These are phyloP conservation scores for Scutellaria baicalensis DNA, from an alignment of 257 asterid species.

Conservation along the genomic window DNA sequence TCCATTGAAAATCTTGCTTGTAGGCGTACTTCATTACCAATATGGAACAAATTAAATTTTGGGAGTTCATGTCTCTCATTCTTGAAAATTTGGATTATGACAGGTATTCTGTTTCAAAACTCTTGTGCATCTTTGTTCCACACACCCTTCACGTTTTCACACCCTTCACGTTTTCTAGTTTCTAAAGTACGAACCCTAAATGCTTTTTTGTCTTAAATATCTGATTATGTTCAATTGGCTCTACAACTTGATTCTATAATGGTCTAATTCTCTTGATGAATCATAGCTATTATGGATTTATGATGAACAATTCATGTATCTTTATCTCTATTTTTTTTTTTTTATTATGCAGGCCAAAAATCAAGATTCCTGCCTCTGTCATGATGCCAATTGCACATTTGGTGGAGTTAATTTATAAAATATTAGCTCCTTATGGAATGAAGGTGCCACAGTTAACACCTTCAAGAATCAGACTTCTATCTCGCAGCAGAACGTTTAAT, in stretches of 20 bases:
- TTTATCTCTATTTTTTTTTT: conserved; percentile 44
- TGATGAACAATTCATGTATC: conserved; percentile 12
- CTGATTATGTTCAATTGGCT: background rate
- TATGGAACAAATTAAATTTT: conserved; percentile 76
- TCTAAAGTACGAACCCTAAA: background rate
- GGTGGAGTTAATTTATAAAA: conserved; percentile 72
- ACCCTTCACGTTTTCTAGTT: background rate
- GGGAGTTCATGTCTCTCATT: conserved; percentile 73
- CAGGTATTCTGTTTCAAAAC: conserved; percentile 45
- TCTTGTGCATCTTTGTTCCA: conserved; percentile 11
- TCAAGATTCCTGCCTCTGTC: conserved; percentile 71
- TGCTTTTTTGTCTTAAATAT: background rate
- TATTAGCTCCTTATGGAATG: conserved; percentile 87
- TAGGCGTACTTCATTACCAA: conserved; percentile 98
- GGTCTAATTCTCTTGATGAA: background rate
- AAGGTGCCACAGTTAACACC: no score
- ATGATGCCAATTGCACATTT: conserved; percentile 87
- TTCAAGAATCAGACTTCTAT: conserved; percentile 89
- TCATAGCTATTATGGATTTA: background rate
- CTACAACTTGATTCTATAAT: background rate
- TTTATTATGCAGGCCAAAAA: conserved; percentile 75
- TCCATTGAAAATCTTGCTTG: conserved; percentile 29
- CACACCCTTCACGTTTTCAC: no score
- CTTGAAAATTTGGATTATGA: conserved; percentile 79
- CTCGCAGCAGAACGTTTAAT: conserved; percentile 73